Conservation (phyloP, 2,329 filamentous ascomycete species). For the Monilinia laxa region DNA sequence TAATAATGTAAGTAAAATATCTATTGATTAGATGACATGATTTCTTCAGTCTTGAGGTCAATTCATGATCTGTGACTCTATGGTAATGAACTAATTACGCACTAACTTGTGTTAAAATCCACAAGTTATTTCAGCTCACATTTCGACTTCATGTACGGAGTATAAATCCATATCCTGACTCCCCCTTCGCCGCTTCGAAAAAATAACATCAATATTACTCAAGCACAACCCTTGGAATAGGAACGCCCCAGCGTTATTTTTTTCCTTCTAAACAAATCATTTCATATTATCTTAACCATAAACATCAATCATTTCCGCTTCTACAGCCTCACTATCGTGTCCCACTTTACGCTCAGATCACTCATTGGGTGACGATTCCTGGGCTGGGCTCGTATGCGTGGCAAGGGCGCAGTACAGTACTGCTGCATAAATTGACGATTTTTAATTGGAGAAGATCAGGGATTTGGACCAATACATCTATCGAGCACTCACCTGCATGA, state of each 20-base stretch:
- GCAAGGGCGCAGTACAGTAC: slow-evolving; percentile 11
- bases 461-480: slow-evolving; percentile 7
- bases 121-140: background rate
- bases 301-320: slow-evolving; percentile 19
- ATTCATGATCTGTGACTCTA: background rate
- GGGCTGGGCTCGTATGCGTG: slow-evolving; percentile 21
- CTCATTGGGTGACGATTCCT: slow-evolving; percentile 16
- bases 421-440: slow-evolving; percentile 17
- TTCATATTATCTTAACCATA: slow-evolving; percentile 11
- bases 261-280: slow-evolving; percentile 12
- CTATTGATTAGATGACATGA: too few relatives aligned
- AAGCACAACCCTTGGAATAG: slow-evolving; percentile 6
- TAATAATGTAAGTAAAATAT: background rate
- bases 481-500: slow-evolving; percentile 12
- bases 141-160: background rate
- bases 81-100: background rate
- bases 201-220: background rate
- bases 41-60: background rate
- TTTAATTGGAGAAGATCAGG: slow-evolving; percentile 17
- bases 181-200: background rate
- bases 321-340: slow-evolving; percentile 19
- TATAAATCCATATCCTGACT: background rate
- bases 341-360: slow-evolving; percentile 17
- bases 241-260: slow-evolving; percentile 8
- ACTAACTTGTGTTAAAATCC: background rate